Evolutionary conservation across 1,284 basidiomycete genomes (phyloP), one percentile per base, ranked within the genome.

Genomic region (Exobasidium rhododendri): DNA sequence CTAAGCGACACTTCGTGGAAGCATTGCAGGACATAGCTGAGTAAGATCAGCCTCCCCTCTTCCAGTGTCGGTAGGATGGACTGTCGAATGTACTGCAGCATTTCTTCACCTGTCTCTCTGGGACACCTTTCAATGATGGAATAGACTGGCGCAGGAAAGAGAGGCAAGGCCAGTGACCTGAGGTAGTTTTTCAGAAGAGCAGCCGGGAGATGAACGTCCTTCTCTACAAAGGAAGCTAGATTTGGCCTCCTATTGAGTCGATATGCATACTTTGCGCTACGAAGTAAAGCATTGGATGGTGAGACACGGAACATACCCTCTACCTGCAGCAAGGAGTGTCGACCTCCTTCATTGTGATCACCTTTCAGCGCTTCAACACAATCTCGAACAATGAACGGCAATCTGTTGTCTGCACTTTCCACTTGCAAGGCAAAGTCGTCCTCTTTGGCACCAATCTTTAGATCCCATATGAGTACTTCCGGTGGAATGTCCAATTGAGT

Each of bases 401-500:
- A 89, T 24, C 20, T 50, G 81, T 91, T 89, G 17, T 89, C 90
- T n/a, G n/a, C n/a, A n/a, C n/a, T n/a, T n/a, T n/a, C n/a, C n/a
- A n/a, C n/a, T n/a, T n/a, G n/a, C n/a, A n/a, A n/a, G n/a, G n/a
- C n/a, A n/a, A n/a, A n/a, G 61, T 88, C 83, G 30, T 59, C 64
- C 32, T 35, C 24, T 31, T 3, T 13, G 14, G 4, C 30, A 30
- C 62, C 83, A 86, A 58, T 28, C 14, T 28, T 32, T 30, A 47
- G 43, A 29, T 53, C 35, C 54, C 32, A 58, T 89, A 87, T 85
- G 77, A 92, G 89, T 17, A 90, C 89, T 13, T 88, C 85, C 14
- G 89, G 87, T 22, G 89, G 86, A 50, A 92, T 87, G 77, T 92
- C 89, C 56, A 92, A 90, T 74, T 91, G 89, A 0, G 88, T 89